Percentiles rank a stretch among this genome's conserved stretches.
Evolutionary conservation across 306 rosid species (phyloP).

Genomic region (Begonia peltatifolia): DNA sequence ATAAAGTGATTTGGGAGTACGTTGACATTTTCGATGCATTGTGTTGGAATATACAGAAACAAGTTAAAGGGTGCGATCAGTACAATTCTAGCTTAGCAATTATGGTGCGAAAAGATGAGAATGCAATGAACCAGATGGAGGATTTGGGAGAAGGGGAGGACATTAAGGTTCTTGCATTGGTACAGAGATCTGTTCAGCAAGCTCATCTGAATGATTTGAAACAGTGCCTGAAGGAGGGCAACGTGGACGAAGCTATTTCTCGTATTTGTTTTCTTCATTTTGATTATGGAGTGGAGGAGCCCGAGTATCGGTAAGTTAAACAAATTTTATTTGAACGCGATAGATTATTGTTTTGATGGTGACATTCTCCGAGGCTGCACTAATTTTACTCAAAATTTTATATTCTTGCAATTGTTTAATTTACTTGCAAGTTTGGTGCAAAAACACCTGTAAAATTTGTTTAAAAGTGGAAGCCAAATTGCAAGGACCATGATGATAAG

Average conservation of each 20-base stretch:
- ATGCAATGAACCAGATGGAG: conserved; percentile 4
- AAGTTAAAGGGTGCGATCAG: conserved; percentile 40
- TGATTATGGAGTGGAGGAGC: conserved; percentile 53
- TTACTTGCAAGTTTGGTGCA: too few species aligned
- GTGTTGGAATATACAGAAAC: conserved; percentile 52
- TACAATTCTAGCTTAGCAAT: conserved; percentile 40
- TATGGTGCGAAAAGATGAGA: conserved; percentile 22
- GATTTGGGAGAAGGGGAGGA: conserved; percentile 31
- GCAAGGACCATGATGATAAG: too few species aligned
- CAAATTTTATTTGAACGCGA: neutral
- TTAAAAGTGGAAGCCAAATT: neutral
- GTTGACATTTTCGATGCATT: conserved; percentile 59
- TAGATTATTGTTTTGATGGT: neutral
- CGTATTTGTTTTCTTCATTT: conserved; percentile 61
- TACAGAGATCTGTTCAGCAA: conserved; percentile 52
- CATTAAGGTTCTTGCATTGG: conserved; percentile 32
- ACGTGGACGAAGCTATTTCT: conserved; percentile 38
- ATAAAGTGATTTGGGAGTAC: conserved; percentile 38
- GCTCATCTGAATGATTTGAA: conserved; percentile 64
- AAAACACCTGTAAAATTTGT: too few species aligned
- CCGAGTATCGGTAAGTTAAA: conserved; percentile 69
- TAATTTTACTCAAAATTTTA: neutral
- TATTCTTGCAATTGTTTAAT: too few species aligned
- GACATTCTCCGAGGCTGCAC: neutral
- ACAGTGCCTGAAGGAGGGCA: conserved; percentile 35